Percentiles rank a stretch among this genome's conserved stretches.
Evolutionary conservation across 2,329 filamentous ascomycete species (phyloP).

Genomic region (Rhinocladiella mackenziei): DNA sequence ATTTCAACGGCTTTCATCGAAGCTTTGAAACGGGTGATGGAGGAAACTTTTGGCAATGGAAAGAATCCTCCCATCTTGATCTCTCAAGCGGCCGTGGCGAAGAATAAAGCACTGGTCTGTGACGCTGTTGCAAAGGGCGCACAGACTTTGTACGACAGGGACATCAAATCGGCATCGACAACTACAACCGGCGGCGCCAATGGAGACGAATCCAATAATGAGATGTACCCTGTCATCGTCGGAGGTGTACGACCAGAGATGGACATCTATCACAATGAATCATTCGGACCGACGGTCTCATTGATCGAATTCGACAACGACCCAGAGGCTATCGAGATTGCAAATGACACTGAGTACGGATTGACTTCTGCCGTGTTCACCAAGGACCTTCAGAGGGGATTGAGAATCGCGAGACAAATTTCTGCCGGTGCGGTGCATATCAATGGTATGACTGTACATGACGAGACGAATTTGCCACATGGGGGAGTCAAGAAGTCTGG

Average conservation of each 20-base stretch:
- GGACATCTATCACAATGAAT: slow-evolving; percentile 70
- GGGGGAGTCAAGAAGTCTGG: slow-evolving; percentile 64
- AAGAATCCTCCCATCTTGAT: slow-evolving; percentile 39
- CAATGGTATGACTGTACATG: slow-evolving; percentile 52
- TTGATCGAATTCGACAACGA: slow-evolving; percentile 58
- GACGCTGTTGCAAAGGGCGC: slow-evolving; percentile 57
- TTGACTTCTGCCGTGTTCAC: slow-evolving; percentile 69
- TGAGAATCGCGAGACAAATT: slow-evolving; percentile 58
- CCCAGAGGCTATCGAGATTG: slow-evolving; percentile 63
- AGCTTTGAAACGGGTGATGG: slow-evolving; percentile 10
- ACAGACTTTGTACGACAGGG: slow-evolving; percentile 52
- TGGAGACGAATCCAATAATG: slow-evolving; percentile 33
- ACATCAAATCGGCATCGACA: slow-evolving; percentile 36
- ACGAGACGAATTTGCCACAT: slow-evolving; percentile 60
- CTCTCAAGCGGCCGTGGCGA: slow-evolving; percentile 44
- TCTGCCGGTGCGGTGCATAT: slow-evolving; percentile 52
- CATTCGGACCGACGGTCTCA: slow-evolving; percentile 70
- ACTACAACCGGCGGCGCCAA: too few relatives aligned
- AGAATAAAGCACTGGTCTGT: slow-evolving; percentile 51
- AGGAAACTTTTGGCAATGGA: background rate
- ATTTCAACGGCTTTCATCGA: slow-evolving; percentile 50
- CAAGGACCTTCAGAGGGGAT: slow-evolving; percentile 55
- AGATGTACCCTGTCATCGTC: slow-evolving; percentile 39
- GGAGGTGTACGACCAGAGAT: slow-evolving; percentile 50
- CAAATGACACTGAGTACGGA: slow-evolving; percentile 79